Evolutionary conservation across 1,284 basidiomycete species (phyloP).

Genomic region (Trichosporon asahii): DNA sequence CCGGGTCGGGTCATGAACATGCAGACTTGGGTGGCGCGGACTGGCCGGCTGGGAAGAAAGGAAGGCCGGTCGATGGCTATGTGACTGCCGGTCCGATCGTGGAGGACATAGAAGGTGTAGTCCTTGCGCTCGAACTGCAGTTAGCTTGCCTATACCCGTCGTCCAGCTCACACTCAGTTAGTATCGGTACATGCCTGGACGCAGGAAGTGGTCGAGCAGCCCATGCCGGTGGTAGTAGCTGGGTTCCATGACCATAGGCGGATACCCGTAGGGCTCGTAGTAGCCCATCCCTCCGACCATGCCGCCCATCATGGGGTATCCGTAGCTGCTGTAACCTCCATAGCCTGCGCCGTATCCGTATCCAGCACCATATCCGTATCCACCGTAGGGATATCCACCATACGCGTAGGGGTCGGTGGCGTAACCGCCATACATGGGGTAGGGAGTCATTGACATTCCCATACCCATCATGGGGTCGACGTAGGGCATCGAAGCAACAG

Average conservation of each 20-base stretch:
- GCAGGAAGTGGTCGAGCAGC: constrained; percentile 7
- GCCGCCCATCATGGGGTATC: background rate
- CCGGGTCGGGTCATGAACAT: background rate
- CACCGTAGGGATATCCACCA: constrained; percentile 1
- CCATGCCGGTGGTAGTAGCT: background rate
- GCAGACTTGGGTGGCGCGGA: background rate
- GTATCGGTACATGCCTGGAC: constrained; percentile 6
- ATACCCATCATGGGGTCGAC: constrained; percentile 6
- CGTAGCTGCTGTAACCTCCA: background rate
- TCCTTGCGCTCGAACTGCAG: background rate
- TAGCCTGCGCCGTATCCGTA: background rate
- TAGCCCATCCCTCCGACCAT: background rate
- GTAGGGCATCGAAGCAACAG: background rate
- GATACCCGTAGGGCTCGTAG: constrained; percentile 6
- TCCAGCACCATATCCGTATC: background rate
- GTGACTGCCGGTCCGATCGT: too few species aligned
- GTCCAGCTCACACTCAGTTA: background rate
- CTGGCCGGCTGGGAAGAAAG: background rate
- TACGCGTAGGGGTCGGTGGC: background rate
- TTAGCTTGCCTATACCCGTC: background rate
- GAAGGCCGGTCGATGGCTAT: background rate
- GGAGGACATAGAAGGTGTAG: too few species aligned
- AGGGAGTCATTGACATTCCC: background rate
- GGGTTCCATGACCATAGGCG: constrained; percentile 6
- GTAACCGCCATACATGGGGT: constrained; percentile 5